phyloP scores from a whole-genome alignment of 345 rosid genomes.

The Streptanthus diversifolius region DNA sequence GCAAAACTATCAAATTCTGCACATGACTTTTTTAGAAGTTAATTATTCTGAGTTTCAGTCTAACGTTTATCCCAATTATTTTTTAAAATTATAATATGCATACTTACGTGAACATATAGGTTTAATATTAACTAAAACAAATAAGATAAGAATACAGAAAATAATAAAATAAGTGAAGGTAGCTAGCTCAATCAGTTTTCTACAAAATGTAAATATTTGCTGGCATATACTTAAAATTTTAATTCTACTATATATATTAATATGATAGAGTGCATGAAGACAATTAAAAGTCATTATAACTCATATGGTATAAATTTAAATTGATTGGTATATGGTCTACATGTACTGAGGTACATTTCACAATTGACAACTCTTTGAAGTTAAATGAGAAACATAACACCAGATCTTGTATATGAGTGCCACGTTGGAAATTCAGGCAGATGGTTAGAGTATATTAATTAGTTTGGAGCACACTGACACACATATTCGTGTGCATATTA shows the following conservation, averaged over 20 bases:
- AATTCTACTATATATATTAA: too few species aligned
- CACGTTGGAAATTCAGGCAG: slow-evolving; percentile 8
- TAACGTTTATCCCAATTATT: not conserved
- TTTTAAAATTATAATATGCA: not conserved
- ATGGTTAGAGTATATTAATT: not conserved
- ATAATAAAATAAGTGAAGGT: not conserved
- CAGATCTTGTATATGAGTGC: not conserved
- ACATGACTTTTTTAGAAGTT: not conserved
- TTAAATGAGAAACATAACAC: not conserved
- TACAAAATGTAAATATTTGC: not conserved
- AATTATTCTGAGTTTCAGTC: not conserved
- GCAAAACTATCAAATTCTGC: too few species aligned
- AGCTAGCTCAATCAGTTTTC: not conserved
- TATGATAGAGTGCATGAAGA: not conserved
- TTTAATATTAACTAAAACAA: not conserved
- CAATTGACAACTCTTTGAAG: not conserved
- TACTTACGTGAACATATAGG: not conserved
- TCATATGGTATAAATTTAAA: not conserved
- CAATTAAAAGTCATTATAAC: not conserved
- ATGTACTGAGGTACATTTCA: not conserved
- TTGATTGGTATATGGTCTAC: not conserved
- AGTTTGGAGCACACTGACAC: slow-evolving; percentile 15
- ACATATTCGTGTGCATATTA: not conserved
- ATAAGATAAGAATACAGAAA: not conserved
- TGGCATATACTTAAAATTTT: not conserved